Conservation (phyloP, 768 basidiomycete species). For the Pisolithus albus region DNA sequence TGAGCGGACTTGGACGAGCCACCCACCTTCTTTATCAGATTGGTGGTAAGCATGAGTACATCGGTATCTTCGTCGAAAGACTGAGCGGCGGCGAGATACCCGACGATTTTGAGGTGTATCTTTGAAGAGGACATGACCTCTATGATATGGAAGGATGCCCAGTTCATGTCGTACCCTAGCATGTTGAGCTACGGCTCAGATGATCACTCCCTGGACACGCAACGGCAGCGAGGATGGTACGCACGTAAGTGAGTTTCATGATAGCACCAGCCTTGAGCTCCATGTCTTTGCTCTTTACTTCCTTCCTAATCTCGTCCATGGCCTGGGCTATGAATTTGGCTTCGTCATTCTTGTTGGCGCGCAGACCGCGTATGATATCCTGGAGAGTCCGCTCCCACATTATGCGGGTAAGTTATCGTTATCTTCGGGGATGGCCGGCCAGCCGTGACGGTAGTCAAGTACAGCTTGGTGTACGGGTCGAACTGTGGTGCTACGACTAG, state of each 20-base stretch:
- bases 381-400: conserved; percentile 98
- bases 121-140: conserved; percentile 96
- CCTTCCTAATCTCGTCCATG: conserved; percentile 87
- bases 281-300: conserved; percentile 93
- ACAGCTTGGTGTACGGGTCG: neutral
- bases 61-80: conserved; percentile 94
- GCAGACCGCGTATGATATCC: conserved; percentile 90
- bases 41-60: conserved; percentile 95
- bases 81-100: conserved; percentile 88
- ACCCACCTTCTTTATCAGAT: conserved; percentile 92
- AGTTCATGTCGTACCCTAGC: conserved; percentile 91
- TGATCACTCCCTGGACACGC: conserved; percentile 6
- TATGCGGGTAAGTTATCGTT: neutral
- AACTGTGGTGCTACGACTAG: conserved; percentile 20
- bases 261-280: conserved; percentile 93
- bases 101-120: conserved; percentile 89
- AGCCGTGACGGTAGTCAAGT: neutral
- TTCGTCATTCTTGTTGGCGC: conserved; percentile 93
- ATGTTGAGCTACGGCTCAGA: conserved; percentile 73
- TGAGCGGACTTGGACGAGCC: conserved; percentile 13
- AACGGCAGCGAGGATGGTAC: conserved; percentile 27
- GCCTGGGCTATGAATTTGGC: conserved; percentile 87
- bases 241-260: conserved; percentile 92
- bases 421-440: neutral
- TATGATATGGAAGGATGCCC: conserved; percentile 95